Evolutionary conservation across 495 filamentous ascomycete species (phyloP).

Genomic region (Niebla homalea): DNA sequence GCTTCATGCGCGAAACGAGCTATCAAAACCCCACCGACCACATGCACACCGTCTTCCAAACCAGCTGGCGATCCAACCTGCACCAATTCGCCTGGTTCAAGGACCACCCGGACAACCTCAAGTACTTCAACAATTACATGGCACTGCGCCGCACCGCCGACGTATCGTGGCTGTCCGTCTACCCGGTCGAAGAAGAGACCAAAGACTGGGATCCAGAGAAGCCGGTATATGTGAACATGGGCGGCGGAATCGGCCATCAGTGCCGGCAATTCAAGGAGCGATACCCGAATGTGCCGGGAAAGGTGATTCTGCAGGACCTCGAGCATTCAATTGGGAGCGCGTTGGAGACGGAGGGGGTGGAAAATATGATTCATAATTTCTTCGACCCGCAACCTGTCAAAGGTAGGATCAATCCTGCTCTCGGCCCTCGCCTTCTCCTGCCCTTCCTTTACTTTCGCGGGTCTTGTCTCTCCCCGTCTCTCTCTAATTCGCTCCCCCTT

Average conservation of each 20-base stretch:
- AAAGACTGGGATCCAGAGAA: slow-evolving; percentile 22
- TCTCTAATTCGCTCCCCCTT: too few relatives aligned
- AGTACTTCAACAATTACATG: slow-evolving; percentile 12
- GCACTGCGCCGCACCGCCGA: slow-evolving; percentile 1
- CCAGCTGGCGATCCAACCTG: slow-evolving; percentile 14
- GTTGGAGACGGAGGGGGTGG: slow-evolving; percentile 29
- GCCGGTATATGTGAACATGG: slow-evolving; percentile 39
- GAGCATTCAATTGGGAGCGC: slow-evolving; percentile 27
- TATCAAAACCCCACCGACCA: slow-evolving; percentile 28
- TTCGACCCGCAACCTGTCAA: slow-evolving; percentile 36
- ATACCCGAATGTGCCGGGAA: slow-evolving; percentile 28
- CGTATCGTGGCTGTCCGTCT: slow-evolving; percentile 1
- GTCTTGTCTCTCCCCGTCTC: too few relatives aligned
- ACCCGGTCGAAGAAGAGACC: background rate
- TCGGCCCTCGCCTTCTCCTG: too few relatives aligned
- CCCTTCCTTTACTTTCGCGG: too few relatives aligned
- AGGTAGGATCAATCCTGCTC: too few relatives aligned
- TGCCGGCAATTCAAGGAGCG: slow-evolving; percentile 29
- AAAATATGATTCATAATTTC: slow-evolving; percentile 35
- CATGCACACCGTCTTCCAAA: slow-evolving; percentile 22
- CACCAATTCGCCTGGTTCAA: slow-evolving; percentile 15
- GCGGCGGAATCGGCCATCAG: slow-evolving; percentile 42
- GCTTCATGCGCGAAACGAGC: slow-evolving; percentile 26
- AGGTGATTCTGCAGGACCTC: slow-evolving; percentile 42
- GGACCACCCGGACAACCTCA: slow-evolving; percentile 21